phyloP scores from a whole-genome alignment of 2,329 filamentous ascomycete species.

The Calonectria honghensis region DNA sequence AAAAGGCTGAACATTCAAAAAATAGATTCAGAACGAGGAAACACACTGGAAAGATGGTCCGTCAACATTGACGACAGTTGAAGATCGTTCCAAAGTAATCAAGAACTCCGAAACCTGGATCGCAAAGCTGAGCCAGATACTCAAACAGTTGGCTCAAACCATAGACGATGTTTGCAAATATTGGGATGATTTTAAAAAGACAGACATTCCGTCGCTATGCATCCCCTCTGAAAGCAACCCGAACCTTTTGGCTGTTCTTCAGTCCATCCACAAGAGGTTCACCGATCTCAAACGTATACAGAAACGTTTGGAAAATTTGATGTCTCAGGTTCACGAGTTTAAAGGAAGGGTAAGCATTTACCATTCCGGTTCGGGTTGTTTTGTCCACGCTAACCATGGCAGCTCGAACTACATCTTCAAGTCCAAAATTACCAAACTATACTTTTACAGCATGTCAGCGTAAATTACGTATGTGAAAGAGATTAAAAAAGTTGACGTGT shows the following conservation, averaged over 20 bases:
- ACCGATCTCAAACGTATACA: not conserved
- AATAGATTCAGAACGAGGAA: not conserved
- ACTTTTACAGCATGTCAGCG: not conserved
- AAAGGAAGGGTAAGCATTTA: not conserved
- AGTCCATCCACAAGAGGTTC: not conserved
- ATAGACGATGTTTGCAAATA: not conserved
- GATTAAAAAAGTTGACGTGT: accelerated
- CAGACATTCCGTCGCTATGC: not conserved
- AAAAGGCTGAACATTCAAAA: not conserved
- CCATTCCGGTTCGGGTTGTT: accelerated
- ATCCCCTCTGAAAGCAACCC: not conserved
- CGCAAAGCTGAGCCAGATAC: not conserved
- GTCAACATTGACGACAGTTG: not conserved
- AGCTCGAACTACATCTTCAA: conserved; percentile 1
- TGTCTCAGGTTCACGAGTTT: not conserved
- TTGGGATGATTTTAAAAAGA: not conserved
- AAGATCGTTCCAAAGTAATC: not conserved
- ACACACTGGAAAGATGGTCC: not conserved
- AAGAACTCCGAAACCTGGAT: not conserved
- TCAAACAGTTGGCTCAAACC: not conserved
- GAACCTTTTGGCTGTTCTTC: not conserved
- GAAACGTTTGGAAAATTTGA: not conserved
- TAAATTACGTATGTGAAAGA: not conserved
- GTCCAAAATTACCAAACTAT: conserved; percentile 1
- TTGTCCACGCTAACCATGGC: not conserved